Evolutionary conservation across 2,329 filamentous ascomycete genomes (phyloP), one percentile per base, ranked within the genome.

Genomic region (Aspergillus sp.): DNA sequence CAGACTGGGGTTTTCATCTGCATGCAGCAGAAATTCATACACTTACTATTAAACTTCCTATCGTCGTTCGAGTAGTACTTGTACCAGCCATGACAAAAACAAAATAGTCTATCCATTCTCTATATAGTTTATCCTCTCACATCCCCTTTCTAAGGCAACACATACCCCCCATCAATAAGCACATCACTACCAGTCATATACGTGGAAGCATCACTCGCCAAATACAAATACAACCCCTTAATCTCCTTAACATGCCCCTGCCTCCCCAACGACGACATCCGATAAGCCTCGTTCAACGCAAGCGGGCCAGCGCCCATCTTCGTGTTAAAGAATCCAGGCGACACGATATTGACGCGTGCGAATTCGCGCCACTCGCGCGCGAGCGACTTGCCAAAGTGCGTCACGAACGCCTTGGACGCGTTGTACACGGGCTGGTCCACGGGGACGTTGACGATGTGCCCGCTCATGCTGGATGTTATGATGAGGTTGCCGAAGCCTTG

Each of bases 341-440:
- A 74, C 8, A 81, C 73, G 36, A 75, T 68, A 52, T 81, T 81
- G 27, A 79, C 77, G 3, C 78, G 68, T 3, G 77, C 77, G 49
- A 80, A 79, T 3, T 77, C 74, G 9, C 74, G 62, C 78, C 78
- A 81, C 49, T 81, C 77, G 5, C 74, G 65, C 0, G 78, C 76
- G 27, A 81, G 63, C 1, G 68, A 74, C 57, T 78, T 79, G 39
- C 75, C 75, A 32, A 81, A 70, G 43, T 81, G 78, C 2, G 72
- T 76, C 11, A 79, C 70, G 27, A 70, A 77, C 1, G 78, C 77
- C 55, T 81, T 81, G 28, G 71, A 74, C 6, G 69, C 70, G 48
- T 81, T 81, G 59, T 81, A 81, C 9, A 76, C 72, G 1, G 76
- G 72, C 53, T 80, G 77, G 37, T 78, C 74, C 10, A 70, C 61